phyloP scores from a whole-genome alignment of 106 monocot species.

The Agapanthus africanus region DNA sequence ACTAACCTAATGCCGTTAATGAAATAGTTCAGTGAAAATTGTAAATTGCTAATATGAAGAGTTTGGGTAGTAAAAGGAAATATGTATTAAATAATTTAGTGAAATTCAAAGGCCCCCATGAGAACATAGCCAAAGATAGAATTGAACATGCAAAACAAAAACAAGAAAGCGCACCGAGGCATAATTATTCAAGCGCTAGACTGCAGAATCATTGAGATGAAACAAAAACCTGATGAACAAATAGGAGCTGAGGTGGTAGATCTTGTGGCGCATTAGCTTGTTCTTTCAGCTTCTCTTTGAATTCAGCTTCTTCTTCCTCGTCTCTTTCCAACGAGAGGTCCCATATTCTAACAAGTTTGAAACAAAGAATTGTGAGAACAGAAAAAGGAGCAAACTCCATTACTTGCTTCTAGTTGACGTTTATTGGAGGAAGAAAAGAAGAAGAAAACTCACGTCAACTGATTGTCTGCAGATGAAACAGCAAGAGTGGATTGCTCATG shows the following conservation, averaged over 20 bases:
- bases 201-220: background rate
- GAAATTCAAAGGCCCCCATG: too few relatives aligned
- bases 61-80: too few relatives aligned
- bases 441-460: constrained; percentile 61
- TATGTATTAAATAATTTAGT: too few relatives aligned
- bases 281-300: constrained; percentile 71
- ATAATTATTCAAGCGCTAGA: background rate
- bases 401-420: too few relatives aligned
- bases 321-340: constrained; percentile 91
- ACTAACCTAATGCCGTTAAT: too few relatives aligned
- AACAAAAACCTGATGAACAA: constrained; percentile 82
- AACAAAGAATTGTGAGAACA: background rate
- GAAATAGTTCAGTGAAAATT: too few relatives aligned
- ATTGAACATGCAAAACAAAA: background rate
- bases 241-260: constrained; percentile 93
- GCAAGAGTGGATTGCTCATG: constrained; percentile 93
- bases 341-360: constrained; percentile 55
- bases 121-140: background rate
- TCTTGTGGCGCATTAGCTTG: constrained; percentile 79
- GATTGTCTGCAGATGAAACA: constrained; percentile 85
- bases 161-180: background rate
- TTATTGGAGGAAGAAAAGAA: too few relatives aligned
- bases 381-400: too few relatives aligned
- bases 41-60: too few relatives aligned
- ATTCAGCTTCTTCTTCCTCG: constrained; percentile 94